Evolutionary conservation across 2,329 filamentous ascomycete genomes (phyloP).

Genomic region (Dothidotthia symphoricarpi): DNA sequence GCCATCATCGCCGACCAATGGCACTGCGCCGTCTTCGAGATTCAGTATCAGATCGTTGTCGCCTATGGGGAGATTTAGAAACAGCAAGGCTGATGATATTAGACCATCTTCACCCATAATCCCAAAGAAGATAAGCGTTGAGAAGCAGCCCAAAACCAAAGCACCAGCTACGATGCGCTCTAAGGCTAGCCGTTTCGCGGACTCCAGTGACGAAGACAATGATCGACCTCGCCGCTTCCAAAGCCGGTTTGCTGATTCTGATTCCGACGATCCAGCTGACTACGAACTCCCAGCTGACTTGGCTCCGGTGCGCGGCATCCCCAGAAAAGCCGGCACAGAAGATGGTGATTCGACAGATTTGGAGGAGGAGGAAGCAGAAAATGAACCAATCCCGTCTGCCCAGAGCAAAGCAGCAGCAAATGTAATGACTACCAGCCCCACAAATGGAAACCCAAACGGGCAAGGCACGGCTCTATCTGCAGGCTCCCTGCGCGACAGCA

Average conservation of each 20-base stretch:
- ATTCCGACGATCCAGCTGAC: slow-evolving; percentile 56
- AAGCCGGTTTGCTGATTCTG: slow-evolving; percentile 52
- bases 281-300: slow-evolving; percentile 42
- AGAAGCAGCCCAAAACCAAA: slow-evolving; percentile 24
- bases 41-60: slow-evolving; percentile 71
- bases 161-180: slow-evolving; percentile 12
- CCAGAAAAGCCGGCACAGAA: slow-evolving; percentile 53
- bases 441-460: slow-evolving; percentile 11
- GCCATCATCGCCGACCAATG: slow-evolving; percentile 27
- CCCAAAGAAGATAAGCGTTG: slow-evolving; percentile 16
- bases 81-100: slow-evolving; percentile 19
- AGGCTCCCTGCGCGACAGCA: slow-evolving; percentile 43
- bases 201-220: slow-evolving; percentile 64
- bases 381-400: slow-evolving; percentile 16
- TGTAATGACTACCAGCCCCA: slow-evolving; percentile 17
- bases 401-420: slow-evolving; percentile 37
- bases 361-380: slow-evolving; percentile 46
- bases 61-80: slow-evolving; percentile 58
- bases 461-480: slow-evolving; percentile 36
- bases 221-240: slow-evolving; percentile 40
- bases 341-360: slow-evolving; percentile 59
- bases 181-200: slow-evolving; percentile 57
- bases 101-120: slow-evolving; percentile 15
- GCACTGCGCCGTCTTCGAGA: slow-evolving; percentile 49
- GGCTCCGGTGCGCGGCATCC: slow-evolving; percentile 60